Conservation (phyloP, 2,329 filamentous ascomycete genomes). For the Sarocladium kiliense region DNA sequence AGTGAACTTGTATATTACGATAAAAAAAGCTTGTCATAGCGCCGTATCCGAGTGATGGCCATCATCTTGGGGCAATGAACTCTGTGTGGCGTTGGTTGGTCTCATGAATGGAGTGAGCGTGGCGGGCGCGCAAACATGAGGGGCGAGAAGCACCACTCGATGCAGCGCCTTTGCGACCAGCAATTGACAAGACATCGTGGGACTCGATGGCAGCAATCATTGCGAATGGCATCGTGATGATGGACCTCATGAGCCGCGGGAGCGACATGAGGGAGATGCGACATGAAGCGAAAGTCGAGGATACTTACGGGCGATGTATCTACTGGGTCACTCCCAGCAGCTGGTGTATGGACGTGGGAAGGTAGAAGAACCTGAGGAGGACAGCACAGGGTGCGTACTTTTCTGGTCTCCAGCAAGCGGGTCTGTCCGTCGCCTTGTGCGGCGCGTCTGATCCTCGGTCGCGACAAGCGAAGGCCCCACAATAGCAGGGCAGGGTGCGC, state of each 20-base stretch:
- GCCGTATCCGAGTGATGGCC: not conserved
- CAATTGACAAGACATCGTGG: not conserved
- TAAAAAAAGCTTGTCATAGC: not conserved
- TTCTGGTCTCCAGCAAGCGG: conserved; percentile 5
- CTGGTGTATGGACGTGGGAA: conserved; percentile 5
- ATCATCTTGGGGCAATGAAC: not conserved
- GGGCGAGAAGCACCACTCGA: conserved; percentile 3
- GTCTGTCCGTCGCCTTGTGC: conserved; percentile 5
- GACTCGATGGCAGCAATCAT: not conserved
- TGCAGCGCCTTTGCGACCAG: not conserved
- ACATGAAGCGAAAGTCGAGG: not conserved
- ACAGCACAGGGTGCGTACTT: conserved; percentile 7
- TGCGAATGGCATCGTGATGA: not conserved
- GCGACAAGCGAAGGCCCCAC: conserved; percentile 3
- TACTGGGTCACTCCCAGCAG: conserved; percentile 7
- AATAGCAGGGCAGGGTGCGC: not conserved
- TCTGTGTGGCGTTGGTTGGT: not conserved
- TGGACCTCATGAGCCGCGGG: not conserved
- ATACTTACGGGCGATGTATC: conserved; percentile 8
- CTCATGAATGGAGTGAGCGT: not conserved
- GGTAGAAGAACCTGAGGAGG: conserved; percentile 8
- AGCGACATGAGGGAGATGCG: not conserved
- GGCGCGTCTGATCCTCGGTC: conserved; percentile 8
- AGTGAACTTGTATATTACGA: not conserved
- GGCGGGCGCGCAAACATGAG: not conserved